Percentiles rank a stretch among this genome's conserved stretches.
Evolutionary conservation across 345 rosid genomes (phyloP).

Genomic region (Populus alba): DNA sequence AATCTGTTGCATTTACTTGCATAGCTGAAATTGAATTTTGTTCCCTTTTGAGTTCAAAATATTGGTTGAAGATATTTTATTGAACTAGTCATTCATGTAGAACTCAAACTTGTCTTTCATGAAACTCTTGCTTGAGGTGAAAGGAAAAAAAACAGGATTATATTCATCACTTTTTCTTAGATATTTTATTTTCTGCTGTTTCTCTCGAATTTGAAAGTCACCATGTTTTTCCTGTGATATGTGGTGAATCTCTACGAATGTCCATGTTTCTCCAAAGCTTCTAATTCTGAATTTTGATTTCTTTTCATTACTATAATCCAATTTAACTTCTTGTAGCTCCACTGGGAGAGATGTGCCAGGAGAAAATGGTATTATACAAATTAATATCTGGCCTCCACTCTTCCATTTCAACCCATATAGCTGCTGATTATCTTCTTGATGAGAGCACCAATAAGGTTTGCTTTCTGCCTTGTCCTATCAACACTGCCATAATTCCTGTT

Average conservation of each 20-base stretch:
- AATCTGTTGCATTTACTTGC: not conserved
- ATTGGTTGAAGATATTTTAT: not conserved
- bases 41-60: not conserved
- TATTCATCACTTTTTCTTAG: not conserved
- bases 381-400: slow-evolving; percentile 96
- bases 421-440: not conserved
- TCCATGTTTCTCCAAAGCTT: not conserved
- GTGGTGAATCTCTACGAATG: not conserved
- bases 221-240: not conserved
- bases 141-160: not conserved
- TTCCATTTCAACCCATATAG: slow-evolving; percentile 78
- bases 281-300: not conserved
- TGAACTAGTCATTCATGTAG: not conserved
- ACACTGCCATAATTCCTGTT: not conserved
- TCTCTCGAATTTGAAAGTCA: not conserved
- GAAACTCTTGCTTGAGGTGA: not conserved
- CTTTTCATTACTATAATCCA: not conserved
- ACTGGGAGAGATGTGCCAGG: slow-evolving; percentile 73
- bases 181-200: not conserved
- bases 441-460: slow-evolving; percentile 62
- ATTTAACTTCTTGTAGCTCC: slow-evolving; percentile 51
- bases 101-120: not conserved
- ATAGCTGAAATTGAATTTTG: not conserved
- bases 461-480: not conserved
- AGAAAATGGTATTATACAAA: slow-evolving; percentile 81